Evolutionary conservation across 352 stramenopile species (phyloP).

Genomic region (Phytophthora hybrid): DNA sequence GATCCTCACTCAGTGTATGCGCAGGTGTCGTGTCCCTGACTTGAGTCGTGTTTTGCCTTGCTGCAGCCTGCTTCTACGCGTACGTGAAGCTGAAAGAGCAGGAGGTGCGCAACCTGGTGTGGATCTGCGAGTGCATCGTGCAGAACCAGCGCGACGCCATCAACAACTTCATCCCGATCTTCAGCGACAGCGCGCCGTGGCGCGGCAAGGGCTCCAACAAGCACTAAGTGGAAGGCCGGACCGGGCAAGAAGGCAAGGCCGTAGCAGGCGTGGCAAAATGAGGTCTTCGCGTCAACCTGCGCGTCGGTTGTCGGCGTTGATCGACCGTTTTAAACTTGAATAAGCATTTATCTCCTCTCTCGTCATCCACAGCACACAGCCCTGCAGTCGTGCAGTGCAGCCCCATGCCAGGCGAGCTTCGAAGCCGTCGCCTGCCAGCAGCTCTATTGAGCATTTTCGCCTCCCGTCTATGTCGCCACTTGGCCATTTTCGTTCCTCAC

Average conservation of each 20-base stretch:
- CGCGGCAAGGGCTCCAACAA: conserved; percentile 74
- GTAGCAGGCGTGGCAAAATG: background rate
- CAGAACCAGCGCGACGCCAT: conserved; percentile 99
- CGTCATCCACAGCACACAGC: background rate
- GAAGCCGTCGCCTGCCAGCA: background rate
- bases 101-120: conserved; percentile 99
- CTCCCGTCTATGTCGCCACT: conserved; percentile 16
- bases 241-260: background rate
- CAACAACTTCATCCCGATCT: conserved; percentile 99
- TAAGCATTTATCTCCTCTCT: conserved; percentile 33
- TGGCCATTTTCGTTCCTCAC: conserved; percentile 2
- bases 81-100: conserved; percentile 99
- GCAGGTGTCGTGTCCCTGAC: background rate
- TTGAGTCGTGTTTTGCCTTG: conserved; percentile 5
- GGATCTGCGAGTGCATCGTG: conserved; percentile 99
- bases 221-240: conserved; percentile 33
- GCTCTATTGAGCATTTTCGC: background rate
- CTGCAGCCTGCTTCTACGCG: conserved; percentile 95
- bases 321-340: conserved; percentile 30
- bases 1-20: background rate
- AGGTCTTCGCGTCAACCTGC: background rate
- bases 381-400: background rate
- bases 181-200: conserved; percentile 96
- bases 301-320: background rate
- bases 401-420: background rate